Percentiles rank a stretch among this genome's conserved stretches.
Conservation (phyloP, 2,329 filamentous ascomycete genomes). For the Trichoderma sp. region DNA sequence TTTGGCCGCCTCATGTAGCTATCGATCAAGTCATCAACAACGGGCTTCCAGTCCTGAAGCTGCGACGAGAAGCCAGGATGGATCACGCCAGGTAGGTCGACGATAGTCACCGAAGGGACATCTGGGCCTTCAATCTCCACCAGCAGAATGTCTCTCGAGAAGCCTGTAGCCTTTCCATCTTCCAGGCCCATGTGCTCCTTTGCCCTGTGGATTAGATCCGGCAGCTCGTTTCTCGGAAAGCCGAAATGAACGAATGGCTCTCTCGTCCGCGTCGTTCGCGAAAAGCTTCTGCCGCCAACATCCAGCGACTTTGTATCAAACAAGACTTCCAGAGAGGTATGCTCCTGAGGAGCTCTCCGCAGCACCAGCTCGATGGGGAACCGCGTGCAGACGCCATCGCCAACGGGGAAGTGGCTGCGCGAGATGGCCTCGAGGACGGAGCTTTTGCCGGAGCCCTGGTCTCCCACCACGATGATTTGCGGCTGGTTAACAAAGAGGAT, state of each 20-base stretch:
- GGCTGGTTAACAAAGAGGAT: slow-evolving; percentile 45
- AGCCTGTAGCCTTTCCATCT: slow-evolving; percentile 41
- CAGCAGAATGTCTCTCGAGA: slow-evolving; percentile 51
- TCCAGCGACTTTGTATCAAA: slow-evolving; percentile 38
- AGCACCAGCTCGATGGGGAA: slow-evolving; percentile 67
- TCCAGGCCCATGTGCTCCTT: slow-evolving; percentile 55
- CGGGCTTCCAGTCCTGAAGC: slow-evolving; percentile 46
- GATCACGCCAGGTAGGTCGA: slow-evolving; percentile 63
- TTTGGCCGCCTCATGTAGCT: slow-evolving; percentile 60
- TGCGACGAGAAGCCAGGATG: slow-evolving; percentile 53
- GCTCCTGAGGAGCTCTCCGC: slow-evolving; percentile 45
- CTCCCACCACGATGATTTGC: slow-evolving; percentile 61
- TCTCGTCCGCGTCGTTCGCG: slow-evolving; percentile 26
- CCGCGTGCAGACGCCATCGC: slow-evolving; percentile 62
- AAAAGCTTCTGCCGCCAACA: background rate
- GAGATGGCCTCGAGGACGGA: slow-evolving; percentile 69
- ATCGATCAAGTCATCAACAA: slow-evolving; percentile 53
- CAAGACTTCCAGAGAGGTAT: slow-evolving; percentile 41
- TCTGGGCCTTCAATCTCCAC: slow-evolving; percentile 54
- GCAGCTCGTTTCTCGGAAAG: slow-evolving; percentile 37
- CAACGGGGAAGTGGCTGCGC: slow-evolving; percentile 61
- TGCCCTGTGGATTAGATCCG: slow-evolving; percentile 45
- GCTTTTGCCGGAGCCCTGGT: slow-evolving; percentile 67
- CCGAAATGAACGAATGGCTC: slow-evolving; percentile 35
- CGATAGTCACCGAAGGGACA: slow-evolving; percentile 58